Base-by-base conservation (phyloP, 2,329 filamentous ascomycete genomes). In the Onygenales sp. region DNA sequence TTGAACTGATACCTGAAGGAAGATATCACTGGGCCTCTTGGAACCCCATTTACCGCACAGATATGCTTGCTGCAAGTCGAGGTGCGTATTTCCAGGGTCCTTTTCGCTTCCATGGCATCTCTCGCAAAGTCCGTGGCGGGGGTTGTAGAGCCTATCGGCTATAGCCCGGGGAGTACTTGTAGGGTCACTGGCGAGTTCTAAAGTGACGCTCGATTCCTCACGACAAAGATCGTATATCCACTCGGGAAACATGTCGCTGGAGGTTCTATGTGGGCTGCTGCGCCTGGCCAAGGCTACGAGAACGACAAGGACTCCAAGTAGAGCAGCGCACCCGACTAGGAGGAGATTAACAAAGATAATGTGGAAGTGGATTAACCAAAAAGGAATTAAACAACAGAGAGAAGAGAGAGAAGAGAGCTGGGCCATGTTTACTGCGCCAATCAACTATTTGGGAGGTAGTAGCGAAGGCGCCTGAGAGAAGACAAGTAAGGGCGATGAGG, bases 31-130 rank as follows among this genome's bases (percentile, higher is more conserved):
- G 0, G 86, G 87, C 50, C 74, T 67, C 1, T 77, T 75, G 0
- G 75, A 64, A 0, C 84, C 85, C 80, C 86, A 91, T 51, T 79
- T 81, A 2, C 86, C 86, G 63, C 85, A 89, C 53, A 75, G 63
- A 7, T 70, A 69, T 1, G 83, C 83, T 44, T 71, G 75, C 41
- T 79, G 67, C 31, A 86, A 63, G 33, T 78, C 76, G 47, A 43
- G 32, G 7, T 44, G 17, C 32, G 11, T 33, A 43, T 44, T 38
- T 7, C 32, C 10, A 14, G 27, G 33, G 11, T n/a, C 27, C 14
- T 46, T 42, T 14, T 50, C 43, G 13, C 13, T 14, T 17, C 17
- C 9, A 8, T 31, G 9, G 10, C 36, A 36, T 7, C 39, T 38
- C 10, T 17, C 38, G 27, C 31, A 50, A 9, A 47, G 11, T 4